Evolutionary conservation across 192 early-diverging fungal genomes (phyloP), one percentile per base, ranked within the genome.

Genomic region (Coemansia umbellata): DNA sequence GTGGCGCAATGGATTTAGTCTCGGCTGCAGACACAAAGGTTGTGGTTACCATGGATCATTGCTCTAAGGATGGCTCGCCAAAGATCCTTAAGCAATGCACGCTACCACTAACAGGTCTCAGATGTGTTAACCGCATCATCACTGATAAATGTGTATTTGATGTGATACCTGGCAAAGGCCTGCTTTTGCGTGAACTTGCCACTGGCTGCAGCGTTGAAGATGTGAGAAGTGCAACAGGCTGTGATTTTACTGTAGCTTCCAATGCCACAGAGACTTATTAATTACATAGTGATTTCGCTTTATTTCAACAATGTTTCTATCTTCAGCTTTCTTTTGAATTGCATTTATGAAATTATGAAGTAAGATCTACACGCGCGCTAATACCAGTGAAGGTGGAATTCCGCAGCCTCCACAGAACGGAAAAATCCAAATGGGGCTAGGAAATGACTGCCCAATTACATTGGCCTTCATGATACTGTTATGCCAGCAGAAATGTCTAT

Each of bases 1-100:
- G 87, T 23, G 85, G 87, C 11, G 85, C 87, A 5, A 87, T 90
- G 83, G 87, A 90, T 48, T 56, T 90, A n/a, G 85, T 90, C 5
- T 80, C 85, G 23, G 81, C 79, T 11, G 70, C 74, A 1, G 58
- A 66, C 37, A 85, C 85, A 18, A 78, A 78, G 33, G 87, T 90
- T 6, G 85, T 87, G 21, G 85, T 90, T 5, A 87, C 85, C 3
- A 82, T 81, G 78, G 82, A 80, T 18, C 80, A 80, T 42, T 75
- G 73, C 37, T 69, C 78, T 10, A 78, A 85, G 58, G 77, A 79
- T 19, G 85, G 85, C 17, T 75, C 77, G 54, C 82, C 79, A 44
- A 89, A 89, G 80, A 89, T 89, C 30, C 58, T 89, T 11, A 69
- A 82, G 8, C 55, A 78, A 45, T 89, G 87, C 69, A 65, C 83